Base-by-base conservation (phyloP, 1,284 basidiomycete species). In the Coniferiporia weirii region DNA sequence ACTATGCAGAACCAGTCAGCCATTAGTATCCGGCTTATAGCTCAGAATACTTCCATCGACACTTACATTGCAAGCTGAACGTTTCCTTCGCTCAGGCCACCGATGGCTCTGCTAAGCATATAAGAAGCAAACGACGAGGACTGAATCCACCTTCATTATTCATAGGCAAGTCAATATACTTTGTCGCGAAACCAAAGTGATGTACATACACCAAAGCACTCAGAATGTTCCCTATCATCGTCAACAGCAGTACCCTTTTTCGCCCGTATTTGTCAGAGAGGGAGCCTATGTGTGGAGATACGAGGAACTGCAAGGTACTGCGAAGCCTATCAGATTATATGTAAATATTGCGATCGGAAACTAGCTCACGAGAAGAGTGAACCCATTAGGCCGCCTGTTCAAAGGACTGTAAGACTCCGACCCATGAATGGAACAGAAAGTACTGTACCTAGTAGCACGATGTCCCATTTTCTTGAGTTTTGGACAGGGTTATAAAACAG, bases 211-310 rank as follows among this genome's bases (percentile, higher is more conserved):
- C 78, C 17, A 89, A 64, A 2, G 92, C 93, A 17, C 91, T 93
- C 27, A 91, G 69, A 22, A 96, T 85, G 68, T 97, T 97, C n/a
- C 94, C 94, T 55, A 88, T 73, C 94, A 97, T 95, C 0, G 88
- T 91, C 32, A 85, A 68, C 44, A 97, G 77, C 1, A 97, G 78
- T 19, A 96, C 76, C 19, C 79, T 83, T 69, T 88, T 91, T 10
- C 94, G 84, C 0, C 94, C 94, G 76, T 92, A 91, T 67, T 81
- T 84, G 73, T 97, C 94, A 51, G 89, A 91, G 27, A 93, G 72
- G 0, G 83, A 75, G 10, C 94, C 94, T 56, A 97, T 91, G 64
- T 79, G 77, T 0, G 94, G 94, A 1, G 92, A 91, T 47, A 95
- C 84, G 53, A 95, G 64, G 72, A 89, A 95, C 73, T 96, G 94